Percentiles rank a stretch among this genome's conserved stretches.
Conservation (phyloP, 169 alveolate species). For the Eimeria acervulina region DNA sequence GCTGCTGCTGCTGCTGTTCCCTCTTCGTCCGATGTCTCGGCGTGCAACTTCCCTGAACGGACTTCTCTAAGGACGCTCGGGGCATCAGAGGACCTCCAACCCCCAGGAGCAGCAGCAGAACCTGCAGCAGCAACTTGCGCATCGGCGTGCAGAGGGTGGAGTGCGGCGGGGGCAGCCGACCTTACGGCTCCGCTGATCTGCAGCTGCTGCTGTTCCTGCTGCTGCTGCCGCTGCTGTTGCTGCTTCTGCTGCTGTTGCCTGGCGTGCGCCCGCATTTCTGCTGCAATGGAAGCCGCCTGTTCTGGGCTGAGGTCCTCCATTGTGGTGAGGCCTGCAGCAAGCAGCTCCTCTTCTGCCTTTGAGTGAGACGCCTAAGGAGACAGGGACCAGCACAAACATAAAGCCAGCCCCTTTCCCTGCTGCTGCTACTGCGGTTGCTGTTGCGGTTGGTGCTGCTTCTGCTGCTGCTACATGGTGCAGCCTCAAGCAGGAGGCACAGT, state of each 20-base stretch:
- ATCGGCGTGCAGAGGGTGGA: constrained; percentile 40
- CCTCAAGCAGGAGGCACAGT: not conserved
- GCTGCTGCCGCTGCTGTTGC: constrained; percentile 56
- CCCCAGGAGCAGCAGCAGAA: not conserved
- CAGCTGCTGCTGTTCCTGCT: constrained; percentile 45
- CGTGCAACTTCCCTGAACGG: constrained; percentile 33
- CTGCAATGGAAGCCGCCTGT: constrained; percentile 51
- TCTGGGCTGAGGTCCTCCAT: constrained; percentile 71
- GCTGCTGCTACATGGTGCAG: not conserved
- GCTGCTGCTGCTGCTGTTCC: not conserved
- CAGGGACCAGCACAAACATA: not conserved
- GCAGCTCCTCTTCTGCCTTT: constrained; percentile 37
- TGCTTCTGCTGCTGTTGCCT: constrained; percentile 68
- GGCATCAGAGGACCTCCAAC: not conserved
- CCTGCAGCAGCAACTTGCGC: not conserved
- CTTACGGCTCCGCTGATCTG: constrained; percentile 30
- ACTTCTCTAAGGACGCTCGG: not conserved
- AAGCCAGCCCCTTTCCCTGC: not conserved
- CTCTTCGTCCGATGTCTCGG: constrained; percentile 61
- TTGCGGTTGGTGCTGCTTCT: not conserved
- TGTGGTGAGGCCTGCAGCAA: constrained; percentile 47
- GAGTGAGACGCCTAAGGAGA: not conserved
- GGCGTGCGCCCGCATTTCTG: constrained; percentile 54
- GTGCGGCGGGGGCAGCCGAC: constrained; percentile 7
- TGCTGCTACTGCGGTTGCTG: constrained; percentile 3